A percentile compares a stretch with the other conserved stretches of the same genome.
phyloP scores from a whole-genome alignment of 2,329 filamentous ascomycete species.

The Penicillium sp. region DNA sequence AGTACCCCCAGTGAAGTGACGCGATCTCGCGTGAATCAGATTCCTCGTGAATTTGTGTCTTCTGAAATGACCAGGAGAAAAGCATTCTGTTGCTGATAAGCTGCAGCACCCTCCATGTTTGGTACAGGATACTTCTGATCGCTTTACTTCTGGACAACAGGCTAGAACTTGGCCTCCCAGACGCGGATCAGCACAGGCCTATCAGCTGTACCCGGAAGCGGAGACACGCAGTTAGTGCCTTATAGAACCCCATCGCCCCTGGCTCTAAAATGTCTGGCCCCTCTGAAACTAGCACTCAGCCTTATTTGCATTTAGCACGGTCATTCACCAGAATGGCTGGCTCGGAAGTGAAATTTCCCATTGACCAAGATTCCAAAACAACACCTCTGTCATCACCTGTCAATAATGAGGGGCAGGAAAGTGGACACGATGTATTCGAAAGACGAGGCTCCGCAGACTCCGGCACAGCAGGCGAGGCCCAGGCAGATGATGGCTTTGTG shows the following conservation, averaged over 20 bases:
- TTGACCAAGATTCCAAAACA: constrained; percentile 23
- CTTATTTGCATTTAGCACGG: constrained; percentile 25
- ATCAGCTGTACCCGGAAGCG: constrained; percentile 26
- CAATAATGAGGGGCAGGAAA: constrained; percentile 24
- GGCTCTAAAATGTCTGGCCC: constrained; percentile 18
- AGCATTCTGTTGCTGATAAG: neutral
- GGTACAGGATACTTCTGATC: neutral
- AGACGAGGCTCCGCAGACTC: constrained; percentile 36
- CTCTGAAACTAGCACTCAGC: constrained; percentile 22
- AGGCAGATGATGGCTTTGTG: constrained; percentile 33
- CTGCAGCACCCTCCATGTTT: neutral
- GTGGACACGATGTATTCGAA: constrained; percentile 44
- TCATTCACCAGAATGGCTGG: constrained; percentile 35
- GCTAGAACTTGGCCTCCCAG: constrained; percentile 10
- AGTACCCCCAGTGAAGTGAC: constrained; percentile 7
- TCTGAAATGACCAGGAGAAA: neutral
- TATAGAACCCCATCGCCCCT: constrained; percentile 25
- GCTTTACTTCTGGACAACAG: neutral
- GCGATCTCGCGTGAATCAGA: constrained; percentile 2
- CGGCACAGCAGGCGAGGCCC: constrained; percentile 27
- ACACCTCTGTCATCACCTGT: constrained; percentile 17
- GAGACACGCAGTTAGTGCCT: constrained; percentile 21
- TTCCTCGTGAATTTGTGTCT: neutral
- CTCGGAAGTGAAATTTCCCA: constrained; percentile 19
- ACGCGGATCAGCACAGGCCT: constrained; percentile 25